phyloP scores from a whole-genome alignment of 495 filamentous ascomycete species.

The Niebla homalea region DNA sequence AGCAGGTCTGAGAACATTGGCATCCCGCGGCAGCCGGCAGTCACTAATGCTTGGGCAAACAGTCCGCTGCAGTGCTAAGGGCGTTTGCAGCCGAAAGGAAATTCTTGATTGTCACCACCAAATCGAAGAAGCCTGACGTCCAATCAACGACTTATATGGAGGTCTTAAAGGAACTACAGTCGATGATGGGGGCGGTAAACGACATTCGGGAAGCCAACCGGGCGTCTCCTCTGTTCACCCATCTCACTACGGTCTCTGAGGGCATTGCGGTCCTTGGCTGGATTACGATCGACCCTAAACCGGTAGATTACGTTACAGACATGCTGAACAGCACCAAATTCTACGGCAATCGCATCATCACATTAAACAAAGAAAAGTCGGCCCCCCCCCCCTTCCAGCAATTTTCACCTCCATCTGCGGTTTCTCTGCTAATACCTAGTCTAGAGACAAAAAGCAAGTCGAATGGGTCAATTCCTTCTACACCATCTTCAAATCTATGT shows the following conservation, averaged over 20 bases:
- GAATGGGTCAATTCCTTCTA: slow-evolving; percentile 85
- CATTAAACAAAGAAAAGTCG: slow-evolving; percentile 82
- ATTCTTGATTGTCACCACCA: slow-evolving; percentile 77
- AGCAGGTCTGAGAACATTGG: slow-evolving; percentile 47
- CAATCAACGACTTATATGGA: slow-evolving; percentile 52
- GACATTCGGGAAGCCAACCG: slow-evolving; percentile 70
- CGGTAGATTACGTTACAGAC: slow-evolving; percentile 68
- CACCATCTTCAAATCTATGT: slow-evolving; percentile 66
- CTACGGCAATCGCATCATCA: slow-evolving; percentile 83
- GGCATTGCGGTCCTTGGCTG: slow-evolving; percentile 75
- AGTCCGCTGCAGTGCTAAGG: slow-evolving; percentile 47
- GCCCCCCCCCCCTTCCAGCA: slow-evolving; percentile 14
- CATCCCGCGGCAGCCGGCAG: not conserved
- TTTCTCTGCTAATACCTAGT: not conserved
- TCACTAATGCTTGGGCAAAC: slow-evolving; percentile 2
- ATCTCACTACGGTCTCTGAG: slow-evolving; percentile 76
- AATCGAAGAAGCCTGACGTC: slow-evolving; percentile 80
- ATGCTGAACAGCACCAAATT: slow-evolving; percentile 68
- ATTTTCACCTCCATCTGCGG: too few relatives aligned
- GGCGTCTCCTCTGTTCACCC: slow-evolving; percentile 53
- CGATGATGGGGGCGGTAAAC: slow-evolving; percentile 58
- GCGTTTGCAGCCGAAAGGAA: slow-evolving; percentile 74
- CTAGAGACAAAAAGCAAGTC: slow-evolving; percentile 61
- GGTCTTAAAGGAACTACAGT: slow-evolving; percentile 70
- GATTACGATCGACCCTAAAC: slow-evolving; percentile 68